Base-by-base conservation (phyloP, 768 basidiomycete species). In the Tylopilus rubrobrunneus region DNA sequence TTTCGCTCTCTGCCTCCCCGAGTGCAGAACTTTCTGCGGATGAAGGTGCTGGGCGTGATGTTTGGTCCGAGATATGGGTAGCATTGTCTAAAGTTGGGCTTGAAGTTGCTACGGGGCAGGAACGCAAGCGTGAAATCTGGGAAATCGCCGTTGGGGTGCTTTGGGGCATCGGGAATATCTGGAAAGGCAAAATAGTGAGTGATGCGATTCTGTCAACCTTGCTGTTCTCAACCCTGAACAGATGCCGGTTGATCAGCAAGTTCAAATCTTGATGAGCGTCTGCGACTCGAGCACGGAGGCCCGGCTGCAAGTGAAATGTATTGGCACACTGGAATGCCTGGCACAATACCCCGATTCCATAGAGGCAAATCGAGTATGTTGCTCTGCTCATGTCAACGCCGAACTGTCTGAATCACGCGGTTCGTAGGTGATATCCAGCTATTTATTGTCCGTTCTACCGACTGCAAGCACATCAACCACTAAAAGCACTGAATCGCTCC, bases 311-410 rank as follows among this genome's bases (percentile, higher is more conserved):
- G 88, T 90, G 5, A 85, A 87, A 66, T 87, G 88, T 56, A 85
- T 96, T 56, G 92, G 92, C 31, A 80, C 89, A n/a, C 74, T 98
- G 17, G 87, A 92, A 58, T 86, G 84, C 52, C 79, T 98, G 25
- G 94, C 92, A 8, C 86, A 89, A 64, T 72, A 83, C 56, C 79
- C 81, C 0, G 68, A 74, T 37, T 79, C 84, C 3, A 71, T 89
- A 29, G 82, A 85, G 11, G 80, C 79, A 45, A 96, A 70, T 46
- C 62, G 39, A 23, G 68, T 70, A 53, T 31, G 73, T 76, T 66
- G 52, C 69, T 68, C 50, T 31, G 53, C 34, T 53, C 34, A 34
- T 10, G 43, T 48, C 25, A 17, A 25, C 28, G 36, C 28, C 41
- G 19, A 49, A 40, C 37, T 45, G n/a, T 40, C 15, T 12, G 17